Evolutionary conservation across 768 basidiomycete species (phyloP), one percentile per base, ranked within the genome.

Genomic region (Leucocoprinus leucothites): DNA sequence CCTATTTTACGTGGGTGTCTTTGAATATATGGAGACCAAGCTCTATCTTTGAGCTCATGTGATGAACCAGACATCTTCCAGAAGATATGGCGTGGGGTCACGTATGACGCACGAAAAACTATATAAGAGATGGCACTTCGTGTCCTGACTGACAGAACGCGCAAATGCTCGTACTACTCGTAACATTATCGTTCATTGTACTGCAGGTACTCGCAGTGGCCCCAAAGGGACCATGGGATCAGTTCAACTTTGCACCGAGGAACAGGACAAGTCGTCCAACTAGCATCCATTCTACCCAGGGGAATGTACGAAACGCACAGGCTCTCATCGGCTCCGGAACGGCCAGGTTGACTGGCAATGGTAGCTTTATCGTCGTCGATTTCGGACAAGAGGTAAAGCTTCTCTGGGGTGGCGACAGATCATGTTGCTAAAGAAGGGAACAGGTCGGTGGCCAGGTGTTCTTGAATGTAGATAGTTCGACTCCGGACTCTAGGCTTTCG

Each of bases 391-490:
- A 51, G 40, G 50, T 42, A 43, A 26, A 8, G 13, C n/a, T 28
- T 9, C 7, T 28, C 25, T 26, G 18, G 11, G 9, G 2, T 4
- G 14, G 4, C 18, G 3, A 51, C 5, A 40, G 9, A 41, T 19
- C 22, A 2, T 51, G 13, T 11, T 24, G n/a, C 36, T 14, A 3
- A n/a, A 42, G 16, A 16, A 42, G 3, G 19, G n/a, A 19, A 11
- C 18, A 74, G 71, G 66, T 72, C 35, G 70, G 68, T 3, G 71
- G 73, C 3, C 60, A 64, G 8, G 55, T 72, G 2, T 72, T 70
- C 1, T 43, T 75, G 13, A 64, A 59, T 3, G 61, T 71, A 31
- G 51, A 65, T 51, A 43, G 60, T 26, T 63, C 67, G 2, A 65
- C 70, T 0, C 41, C 64, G 0, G 49, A 62, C 3, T 69, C 77